These are phyloP conservation scores for Thamnidium elegans DNA, from an alignment of 192 early-diverging fungal genomes.

Conservation along the genomic window DNA sequence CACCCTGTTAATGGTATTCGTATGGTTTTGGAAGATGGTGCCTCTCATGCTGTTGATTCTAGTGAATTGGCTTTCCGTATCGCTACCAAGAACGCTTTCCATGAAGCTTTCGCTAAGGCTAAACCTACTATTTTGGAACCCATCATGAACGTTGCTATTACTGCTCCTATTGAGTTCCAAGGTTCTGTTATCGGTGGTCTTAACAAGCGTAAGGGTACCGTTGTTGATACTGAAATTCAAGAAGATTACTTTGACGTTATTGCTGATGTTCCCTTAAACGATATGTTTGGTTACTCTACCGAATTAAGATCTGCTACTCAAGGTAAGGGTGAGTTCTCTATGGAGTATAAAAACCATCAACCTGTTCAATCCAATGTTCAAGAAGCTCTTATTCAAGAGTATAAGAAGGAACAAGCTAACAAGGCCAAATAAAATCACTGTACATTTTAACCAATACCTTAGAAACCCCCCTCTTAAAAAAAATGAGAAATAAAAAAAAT, in stretches of 20 bases:
- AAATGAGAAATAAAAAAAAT: too few relatives aligned
- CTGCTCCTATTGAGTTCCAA: constrained; percentile 91
- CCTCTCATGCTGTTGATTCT: constrained; percentile 91
- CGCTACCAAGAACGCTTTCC: constrained; percentile 83
- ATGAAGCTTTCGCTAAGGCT: constrained; percentile 82
- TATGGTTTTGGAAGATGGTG: constrained; percentile 89
- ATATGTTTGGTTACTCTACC: constrained; percentile 98
- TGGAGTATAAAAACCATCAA: constrained; percentile 92
- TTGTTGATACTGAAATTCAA: constrained; percentile 86
- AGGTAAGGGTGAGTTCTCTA: constrained; percentile 98
- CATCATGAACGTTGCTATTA: constrained; percentile 92
- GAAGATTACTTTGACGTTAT: constrained; percentile 88
- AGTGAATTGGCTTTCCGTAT: constrained; percentile 94
- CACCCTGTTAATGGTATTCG: constrained; percentile 84
- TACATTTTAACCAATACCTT: too few relatives aligned
- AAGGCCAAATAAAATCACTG: constrained; percentile 10
- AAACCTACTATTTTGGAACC: constrained; percentile 89
- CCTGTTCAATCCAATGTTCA: constrained; percentile 80
- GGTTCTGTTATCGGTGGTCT: constrained; percentile 86
- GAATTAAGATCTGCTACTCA: constrained; percentile 89
- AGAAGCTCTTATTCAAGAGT: constrained; percentile 81
- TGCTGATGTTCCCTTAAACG: constrained; percentile 92
- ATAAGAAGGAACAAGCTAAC: constrained; percentile 33
- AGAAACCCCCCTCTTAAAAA: too few relatives aligned
- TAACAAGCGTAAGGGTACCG: constrained; percentile 97